Evolutionary conservation across 2,329 filamentous ascomycete genomes (phyloP).

Genomic region (Penicillium sp.): DNA sequence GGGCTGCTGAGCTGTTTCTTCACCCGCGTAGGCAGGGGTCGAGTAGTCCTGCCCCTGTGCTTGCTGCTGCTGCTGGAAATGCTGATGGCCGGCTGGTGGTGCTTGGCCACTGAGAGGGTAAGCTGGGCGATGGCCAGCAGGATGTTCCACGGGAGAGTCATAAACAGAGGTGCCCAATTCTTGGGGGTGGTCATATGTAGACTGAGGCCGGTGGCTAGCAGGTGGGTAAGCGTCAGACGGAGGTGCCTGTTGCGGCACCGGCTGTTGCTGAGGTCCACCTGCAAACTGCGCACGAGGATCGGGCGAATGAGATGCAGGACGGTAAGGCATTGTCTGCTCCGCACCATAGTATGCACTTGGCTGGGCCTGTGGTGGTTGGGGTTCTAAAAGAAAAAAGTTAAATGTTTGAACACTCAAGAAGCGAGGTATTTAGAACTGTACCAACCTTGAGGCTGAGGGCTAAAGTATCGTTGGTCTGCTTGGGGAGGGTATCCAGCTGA

Average conservation of each 20-base stretch:
- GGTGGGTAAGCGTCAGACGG: constrained; percentile 47
- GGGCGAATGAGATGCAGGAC: constrained; percentile 41
- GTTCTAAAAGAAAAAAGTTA: constrained; percentile 20
- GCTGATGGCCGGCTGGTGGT: constrained; percentile 29
- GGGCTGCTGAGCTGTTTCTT: constrained; percentile 29
- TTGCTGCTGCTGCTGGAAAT: constrained; percentile 28
- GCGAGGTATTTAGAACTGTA: background rate
- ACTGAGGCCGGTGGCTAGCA: constrained; percentile 59
- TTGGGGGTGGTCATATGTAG: constrained; percentile 70
- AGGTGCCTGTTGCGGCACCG: constrained; percentile 50
- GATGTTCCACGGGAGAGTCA: constrained; percentile 64
- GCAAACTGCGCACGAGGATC: constrained; percentile 39
- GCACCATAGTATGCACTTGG: constrained; percentile 65
- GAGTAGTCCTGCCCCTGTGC: constrained; percentile 39
- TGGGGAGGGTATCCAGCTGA: constrained; percentile 40
- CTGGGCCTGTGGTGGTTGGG: constrained; percentile 45
- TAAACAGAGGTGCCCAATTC: constrained; percentile 77
- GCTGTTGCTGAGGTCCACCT: constrained; percentile 33
- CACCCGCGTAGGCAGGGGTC: constrained; percentile 40
- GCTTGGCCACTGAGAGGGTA: constrained; percentile 32
- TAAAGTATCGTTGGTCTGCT: constrained; percentile 69
- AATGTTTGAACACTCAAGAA: too few species aligned
- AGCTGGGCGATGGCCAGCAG: constrained; percentile 31
- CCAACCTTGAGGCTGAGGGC: constrained; percentile 49
- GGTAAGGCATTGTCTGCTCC: constrained; percentile 49